phyloP scores from a whole-genome alignment of 2,329 filamentous ascomycete species.

The Alternaria dauci region DNA sequence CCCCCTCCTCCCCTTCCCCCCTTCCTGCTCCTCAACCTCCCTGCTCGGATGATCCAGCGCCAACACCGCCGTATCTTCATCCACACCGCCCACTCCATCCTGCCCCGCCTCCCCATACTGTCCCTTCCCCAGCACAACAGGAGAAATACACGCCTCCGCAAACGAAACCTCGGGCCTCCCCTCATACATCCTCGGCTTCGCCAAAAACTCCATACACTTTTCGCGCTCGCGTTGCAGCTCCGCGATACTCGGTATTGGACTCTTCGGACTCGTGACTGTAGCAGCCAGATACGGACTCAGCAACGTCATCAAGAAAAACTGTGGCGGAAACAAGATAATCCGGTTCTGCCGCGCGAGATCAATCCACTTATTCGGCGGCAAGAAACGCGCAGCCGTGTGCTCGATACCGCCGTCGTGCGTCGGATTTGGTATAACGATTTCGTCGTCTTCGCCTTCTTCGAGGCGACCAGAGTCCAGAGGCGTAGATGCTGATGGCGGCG shows the following conservation, averaged over 20 bases:
- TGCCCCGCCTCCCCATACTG: slow-evolving; percentile 45
- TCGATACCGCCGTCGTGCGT: slow-evolving; percentile 75
- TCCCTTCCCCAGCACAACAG: slow-evolving; percentile 51
- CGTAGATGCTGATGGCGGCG: slow-evolving; percentile 39
- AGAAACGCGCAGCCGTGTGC: slow-evolving; percentile 80
- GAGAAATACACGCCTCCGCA: slow-evolving; percentile 55
- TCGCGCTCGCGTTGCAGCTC: slow-evolving; percentile 53
- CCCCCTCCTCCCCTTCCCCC: slow-evolving; percentile 55
- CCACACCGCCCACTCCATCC: slow-evolving; percentile 44
- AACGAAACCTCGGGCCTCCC: slow-evolving; percentile 50
- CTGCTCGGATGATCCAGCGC: slow-evolving; percentile 63
- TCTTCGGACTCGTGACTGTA: slow-evolving; percentile 28
- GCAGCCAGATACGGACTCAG: slow-evolving; percentile 63
- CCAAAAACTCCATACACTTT: slow-evolving; percentile 56
- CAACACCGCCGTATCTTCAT: slow-evolving; percentile 62
- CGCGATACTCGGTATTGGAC: slow-evolving; percentile 36
- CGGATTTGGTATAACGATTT: slow-evolving; percentile 71
- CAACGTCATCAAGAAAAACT: slow-evolving; percentile 75
- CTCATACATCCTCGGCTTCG: slow-evolving; percentile 58
- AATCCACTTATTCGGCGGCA: slow-evolving; percentile 75
- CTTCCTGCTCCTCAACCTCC: slow-evolving; percentile 61
- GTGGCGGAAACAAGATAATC: slow-evolving; percentile 89
- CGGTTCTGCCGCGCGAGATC: slow-evolving; percentile 67
- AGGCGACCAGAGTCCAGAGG: slow-evolving; percentile 41
- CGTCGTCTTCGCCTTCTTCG: slow-evolving; percentile 41